Conservation (phyloP, 331 rosid genomes). For the Dryas integrifolia region DNA sequence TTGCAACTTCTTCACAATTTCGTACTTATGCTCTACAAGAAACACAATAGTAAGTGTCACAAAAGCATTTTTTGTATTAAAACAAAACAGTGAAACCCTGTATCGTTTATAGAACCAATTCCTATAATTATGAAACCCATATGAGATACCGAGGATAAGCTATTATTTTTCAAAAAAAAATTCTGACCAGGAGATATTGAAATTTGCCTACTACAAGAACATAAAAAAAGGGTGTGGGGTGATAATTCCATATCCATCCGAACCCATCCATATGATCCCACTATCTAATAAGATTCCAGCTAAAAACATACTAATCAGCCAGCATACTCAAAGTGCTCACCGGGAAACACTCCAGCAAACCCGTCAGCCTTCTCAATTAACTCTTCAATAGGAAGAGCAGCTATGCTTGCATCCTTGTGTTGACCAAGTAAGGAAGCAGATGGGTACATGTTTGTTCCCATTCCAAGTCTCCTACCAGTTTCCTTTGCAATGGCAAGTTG, state of each 20-base stretch:
- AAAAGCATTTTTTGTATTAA: not conserved
- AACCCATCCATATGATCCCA: too few species aligned
- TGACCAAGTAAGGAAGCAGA: constrained; percentile 93
- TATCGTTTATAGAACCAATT: not conserved
- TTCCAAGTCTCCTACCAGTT: constrained; percentile 94
- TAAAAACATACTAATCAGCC: too few species aligned
- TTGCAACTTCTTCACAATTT: constrained; percentile 91
- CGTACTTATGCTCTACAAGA: constrained; percentile 83
- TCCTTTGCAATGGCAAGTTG: constrained; percentile 98
- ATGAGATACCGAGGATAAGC: too few species aligned
- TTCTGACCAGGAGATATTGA: too few species aligned
- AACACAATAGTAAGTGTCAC: constrained; percentile 9
- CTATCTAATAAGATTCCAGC: too few species aligned
- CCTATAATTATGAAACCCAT: too few species aligned
- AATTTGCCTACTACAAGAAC: too few species aligned
- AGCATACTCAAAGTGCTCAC: constrained; percentile 31
- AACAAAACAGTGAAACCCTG: not conserved
- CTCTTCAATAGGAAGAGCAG: constrained; percentile 91
- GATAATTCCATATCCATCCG: too few species aligned
- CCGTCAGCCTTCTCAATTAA: constrained; percentile 97
- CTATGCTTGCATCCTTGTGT: constrained; percentile 79
- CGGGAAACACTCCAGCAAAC: constrained; percentile 99
- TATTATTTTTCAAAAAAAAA: too few species aligned
- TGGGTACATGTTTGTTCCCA: constrained; percentile 99
- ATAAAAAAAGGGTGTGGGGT: too few species aligned